Base-by-base conservation (phyloP, 306 rosid genomes). In the Citrullus mucosospermus region DNA sequence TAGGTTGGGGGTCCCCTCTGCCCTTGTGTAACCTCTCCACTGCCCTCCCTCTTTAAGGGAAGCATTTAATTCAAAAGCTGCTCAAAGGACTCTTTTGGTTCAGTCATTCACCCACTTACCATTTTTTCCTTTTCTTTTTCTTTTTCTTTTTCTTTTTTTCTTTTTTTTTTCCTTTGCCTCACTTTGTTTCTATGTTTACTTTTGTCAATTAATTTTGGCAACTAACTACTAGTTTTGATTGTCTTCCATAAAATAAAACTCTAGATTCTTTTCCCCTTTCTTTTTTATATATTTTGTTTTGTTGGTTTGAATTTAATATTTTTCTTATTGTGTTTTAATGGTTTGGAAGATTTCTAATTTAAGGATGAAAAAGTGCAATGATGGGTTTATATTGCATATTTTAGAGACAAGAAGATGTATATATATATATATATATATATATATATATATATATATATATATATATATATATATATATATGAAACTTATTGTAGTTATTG, bases 1-100 rank as follows among this genome's bases (percentile, higher is more conserved):
- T 63, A 63, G 28, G 41, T 0, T 14, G 5, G 44, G 50, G 73
- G 70, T 63, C 70, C 70, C 70, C 70, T 36, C 11, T 36, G 9
- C 43, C 20, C 18, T 0, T 55, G 25, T 9, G 22, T 18, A 18
- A 6, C 59, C 59, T 53, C 59, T 15, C 46, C 20, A 6, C 13
- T 65, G 0, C 15, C 51, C 32, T 41, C 53, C 71, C 54, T 43
- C 75, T 50, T 68, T 43, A 20, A 22, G 56, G 75, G 56, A 69
- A 69, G 56, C 75, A 69, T 69, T 69, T 69, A 69, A 20, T 22
- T 69, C 75, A 69, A 69, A 68, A 69, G 75, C 75, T 69, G 75
- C 56, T 69, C 56, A 69, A 66, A 44, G 56, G 56, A 69, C 38
- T 69, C 41, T 30, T 53, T 61, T 61, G n/a, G 4, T 30, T 30